Conservation (phyloP, 805 yeast species). For the Alloascoidea africana region DNA sequence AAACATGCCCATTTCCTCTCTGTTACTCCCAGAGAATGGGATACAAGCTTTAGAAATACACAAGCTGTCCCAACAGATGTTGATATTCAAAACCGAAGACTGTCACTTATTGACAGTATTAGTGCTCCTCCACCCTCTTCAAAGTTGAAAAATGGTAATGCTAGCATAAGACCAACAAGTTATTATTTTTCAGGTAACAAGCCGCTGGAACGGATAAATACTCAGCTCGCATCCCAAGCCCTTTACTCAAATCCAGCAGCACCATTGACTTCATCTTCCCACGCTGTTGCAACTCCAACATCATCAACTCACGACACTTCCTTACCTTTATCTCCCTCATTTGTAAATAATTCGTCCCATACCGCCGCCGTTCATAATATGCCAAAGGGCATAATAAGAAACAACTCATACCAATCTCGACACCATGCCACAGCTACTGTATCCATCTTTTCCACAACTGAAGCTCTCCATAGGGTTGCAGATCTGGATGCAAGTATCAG, state of each 20-base stretch:
- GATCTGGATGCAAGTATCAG: not conserved
- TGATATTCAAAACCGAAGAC: slow-evolving; percentile 17
- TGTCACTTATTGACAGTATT: slow-evolving; percentile 20
- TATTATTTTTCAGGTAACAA: not conserved
- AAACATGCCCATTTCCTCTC: slow-evolving; percentile 72
- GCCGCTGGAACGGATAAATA: not conserved
- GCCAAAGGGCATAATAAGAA: too few relatives aligned
- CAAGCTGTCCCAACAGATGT: not conserved
- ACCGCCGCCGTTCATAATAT: not conserved
- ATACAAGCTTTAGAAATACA: slow-evolving; percentile 29
- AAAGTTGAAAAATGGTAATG: too few relatives aligned
- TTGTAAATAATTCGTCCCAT: not conserved
- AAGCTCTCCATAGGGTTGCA: not conserved
- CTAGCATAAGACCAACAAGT: slow-evolving; percentile 1
- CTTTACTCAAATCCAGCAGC: not conserved
- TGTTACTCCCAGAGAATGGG: slow-evolving; percentile 88
- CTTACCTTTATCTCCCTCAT: too few relatives aligned
- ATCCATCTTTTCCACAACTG: slow-evolving; percentile 1
- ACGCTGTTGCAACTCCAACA: slow-evolving; percentile 1
- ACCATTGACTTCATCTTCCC: not conserved
- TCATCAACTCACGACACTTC: too few relatives aligned
- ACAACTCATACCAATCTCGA: not conserved
- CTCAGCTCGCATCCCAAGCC: too few relatives aligned
- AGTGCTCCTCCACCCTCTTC: slow-evolving; percentile 3
- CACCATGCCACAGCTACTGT: too few relatives aligned